These are phyloP conservation scores for Penicillium antarcticum DNA, from an alignment of 495 filamentous ascomycete species.

Conservation along the genomic window DNA sequence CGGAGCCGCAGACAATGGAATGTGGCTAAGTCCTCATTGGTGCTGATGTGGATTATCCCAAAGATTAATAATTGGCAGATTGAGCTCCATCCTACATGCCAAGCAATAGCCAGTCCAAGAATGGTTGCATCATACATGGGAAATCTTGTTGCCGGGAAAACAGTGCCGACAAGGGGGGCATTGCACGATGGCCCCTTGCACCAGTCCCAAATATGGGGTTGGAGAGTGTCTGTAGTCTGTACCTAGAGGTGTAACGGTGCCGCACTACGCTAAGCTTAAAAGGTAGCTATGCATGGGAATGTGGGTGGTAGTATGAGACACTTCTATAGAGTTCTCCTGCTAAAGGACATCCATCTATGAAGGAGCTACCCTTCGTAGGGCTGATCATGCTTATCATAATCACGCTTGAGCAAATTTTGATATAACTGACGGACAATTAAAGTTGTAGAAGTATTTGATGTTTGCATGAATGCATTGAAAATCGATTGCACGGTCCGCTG, in stretches of 20 bases:
- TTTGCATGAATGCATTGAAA: too few relatives aligned
- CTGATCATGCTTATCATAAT: too few relatives aligned
- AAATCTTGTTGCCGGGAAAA: too few relatives aligned
- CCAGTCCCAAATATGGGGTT: background rate
- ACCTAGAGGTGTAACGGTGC: background rate
- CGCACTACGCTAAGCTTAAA: too few relatives aligned
- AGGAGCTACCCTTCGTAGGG: too few relatives aligned
- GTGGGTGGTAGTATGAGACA: background rate
- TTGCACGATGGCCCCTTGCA: background rate
- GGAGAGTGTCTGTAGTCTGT: background rate
- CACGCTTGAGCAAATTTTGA: too few relatives aligned
- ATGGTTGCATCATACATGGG: background rate
- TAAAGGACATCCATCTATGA: too few relatives aligned
- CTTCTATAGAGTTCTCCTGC: too few relatives aligned
- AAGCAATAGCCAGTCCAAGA: background rate
- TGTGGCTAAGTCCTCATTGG: background rate
- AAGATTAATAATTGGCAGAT: background rate
- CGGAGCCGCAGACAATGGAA: background rate
- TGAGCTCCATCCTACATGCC: background rate
- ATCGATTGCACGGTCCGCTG: too few relatives aligned
- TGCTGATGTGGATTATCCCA: background rate
- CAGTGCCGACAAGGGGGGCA: background rate
- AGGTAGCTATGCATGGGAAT: background rate
- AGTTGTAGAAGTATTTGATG: too few relatives aligned
- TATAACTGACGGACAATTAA: too few relatives aligned